These are phyloP conservation scores for Alternaria sp. DNA, from an alignment of 2,329 filamentous ascomycete genomes.

Conservation along the genomic window DNA sequence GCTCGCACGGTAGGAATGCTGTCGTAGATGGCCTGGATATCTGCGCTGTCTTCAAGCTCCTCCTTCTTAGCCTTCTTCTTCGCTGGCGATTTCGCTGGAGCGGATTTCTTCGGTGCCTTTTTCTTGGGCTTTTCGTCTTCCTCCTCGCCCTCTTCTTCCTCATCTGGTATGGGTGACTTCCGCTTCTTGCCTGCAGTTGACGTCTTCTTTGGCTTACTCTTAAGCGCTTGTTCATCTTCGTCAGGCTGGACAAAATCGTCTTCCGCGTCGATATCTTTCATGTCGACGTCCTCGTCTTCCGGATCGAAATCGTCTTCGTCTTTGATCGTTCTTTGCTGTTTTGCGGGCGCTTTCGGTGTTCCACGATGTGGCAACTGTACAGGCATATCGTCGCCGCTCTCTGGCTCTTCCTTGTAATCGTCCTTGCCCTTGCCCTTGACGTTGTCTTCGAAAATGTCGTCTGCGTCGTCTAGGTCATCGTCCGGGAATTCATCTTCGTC, in stretches of 20 bases:
- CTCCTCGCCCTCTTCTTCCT: conserved; percentile 63
- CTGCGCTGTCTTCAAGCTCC: conserved; percentile 71
- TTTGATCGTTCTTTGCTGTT: conserved; percentile 55
- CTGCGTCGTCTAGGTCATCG: conserved; percentile 65
- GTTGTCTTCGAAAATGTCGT: conserved; percentile 84
- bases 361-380: conserved; percentile 44
- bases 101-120: conserved; percentile 50
- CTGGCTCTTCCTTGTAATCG: conserved; percentile 70
- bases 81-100: conserved; percentile 59
- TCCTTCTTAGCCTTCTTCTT: conserved; percentile 72
- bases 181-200: conserved; percentile 59
- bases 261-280: conserved; percentile 60
- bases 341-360: conserved; percentile 54
- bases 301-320: conserved; percentile 53
- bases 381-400: conserved; percentile 41
- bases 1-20: conserved; percentile 84
- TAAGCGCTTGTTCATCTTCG: conserved; percentile 52
- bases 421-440: conserved; percentile 70
- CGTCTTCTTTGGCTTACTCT: conserved; percentile 52
- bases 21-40: conserved; percentile 85
- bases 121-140: conserved; percentile 68
- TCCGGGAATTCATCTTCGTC: conserved; percentile 64
- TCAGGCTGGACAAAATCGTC: conserved; percentile 58
- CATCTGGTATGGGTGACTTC: conserved; percentile 64
- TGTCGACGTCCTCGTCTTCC: conserved; percentile 60